Conservation (phyloP, 768 basidiomycete genomes). For the Phaffia tasmanica region DNA sequence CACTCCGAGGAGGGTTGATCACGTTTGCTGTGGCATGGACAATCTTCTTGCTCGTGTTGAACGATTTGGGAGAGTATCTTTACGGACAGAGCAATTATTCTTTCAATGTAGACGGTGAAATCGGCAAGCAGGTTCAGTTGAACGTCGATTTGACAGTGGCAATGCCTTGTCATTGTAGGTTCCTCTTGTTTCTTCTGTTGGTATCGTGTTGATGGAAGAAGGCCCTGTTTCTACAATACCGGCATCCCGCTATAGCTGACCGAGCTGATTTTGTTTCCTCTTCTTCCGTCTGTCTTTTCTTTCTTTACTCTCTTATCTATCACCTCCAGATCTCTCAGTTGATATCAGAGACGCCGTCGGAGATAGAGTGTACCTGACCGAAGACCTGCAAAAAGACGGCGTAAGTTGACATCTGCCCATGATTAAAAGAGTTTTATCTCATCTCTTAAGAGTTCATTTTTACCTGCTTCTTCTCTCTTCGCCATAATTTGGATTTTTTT, state of each 20-base stretch:
- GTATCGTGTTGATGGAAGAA: background rate
- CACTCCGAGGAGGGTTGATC: slow-evolving; percentile 68
- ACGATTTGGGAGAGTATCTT: slow-evolving; percentile 79
- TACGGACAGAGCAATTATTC: slow-evolving; percentile 88
- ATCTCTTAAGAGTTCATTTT: background rate
- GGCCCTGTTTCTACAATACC: background rate
- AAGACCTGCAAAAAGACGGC: slow-evolving; percentile 71
- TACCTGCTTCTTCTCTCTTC: background rate
- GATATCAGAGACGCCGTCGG: slow-evolving; percentile 90
- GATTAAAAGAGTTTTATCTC: background rate
- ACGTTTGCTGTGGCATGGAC: slow-evolving; percentile 57
- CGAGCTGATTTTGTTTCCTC: too few species aligned
- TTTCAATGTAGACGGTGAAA: slow-evolving; percentile 66
- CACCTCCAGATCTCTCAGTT: slow-evolving; percentile 57
- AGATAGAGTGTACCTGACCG: slow-evolving; percentile 73
- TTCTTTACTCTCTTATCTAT: background rate
- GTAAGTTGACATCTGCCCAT: slow-evolving; percentile 40
- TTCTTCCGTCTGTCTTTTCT: background rate
- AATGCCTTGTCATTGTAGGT: slow-evolving; percentile 26
- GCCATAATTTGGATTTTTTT: background rate
- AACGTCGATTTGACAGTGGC: slow-evolving; percentile 63
- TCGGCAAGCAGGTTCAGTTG: slow-evolving; percentile 56
- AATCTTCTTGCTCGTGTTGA: slow-evolving; percentile 63
- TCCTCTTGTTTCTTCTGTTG: background rate
- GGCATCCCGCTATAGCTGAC: background rate